A percentile compares a stretch with the other conserved stretches of the same genome.
Evolutionary conservation across 2,329 filamentous ascomycete species (phyloP).

Genomic region (Emmonsia crescens): DNA sequence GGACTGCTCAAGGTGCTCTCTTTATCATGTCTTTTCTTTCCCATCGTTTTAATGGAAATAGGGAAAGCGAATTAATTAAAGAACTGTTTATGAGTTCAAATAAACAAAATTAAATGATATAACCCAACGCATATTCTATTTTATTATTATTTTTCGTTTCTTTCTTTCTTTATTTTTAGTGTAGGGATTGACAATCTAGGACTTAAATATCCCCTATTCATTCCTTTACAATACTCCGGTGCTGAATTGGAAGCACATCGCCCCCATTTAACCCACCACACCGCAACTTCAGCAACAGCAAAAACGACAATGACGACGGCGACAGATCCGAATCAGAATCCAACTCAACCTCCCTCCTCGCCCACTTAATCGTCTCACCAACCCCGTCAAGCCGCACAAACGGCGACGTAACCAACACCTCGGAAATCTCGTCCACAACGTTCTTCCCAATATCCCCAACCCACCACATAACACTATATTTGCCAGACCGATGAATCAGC

Average conservation of each 20-base stretch:
- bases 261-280: neutral
- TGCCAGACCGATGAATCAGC: slow-evolving; percentile 8
- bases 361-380: neutral
- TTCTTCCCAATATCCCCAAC: neutral
- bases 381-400: neutral
- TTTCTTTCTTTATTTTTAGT: neutral
- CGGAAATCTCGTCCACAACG: neutral
- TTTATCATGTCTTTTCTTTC: neutral
- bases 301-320: neutral
- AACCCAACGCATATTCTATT: neutral
- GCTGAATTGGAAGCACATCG: neutral
- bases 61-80: neutral
- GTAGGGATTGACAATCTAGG: neutral
- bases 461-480: neutral
- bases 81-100: neutral
- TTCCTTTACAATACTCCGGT: neutral
- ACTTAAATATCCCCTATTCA: neutral
- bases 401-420: neutral
- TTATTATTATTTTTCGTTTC: neutral
- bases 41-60: neutral
- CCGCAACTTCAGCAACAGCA: neutral
- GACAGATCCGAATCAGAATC: neutral
- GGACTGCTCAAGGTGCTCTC: neutral
- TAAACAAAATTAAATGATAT: neutral
- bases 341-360: neutral